Conservation (phyloP, 176 grass and related monocot genomes). For the Chrysopogon serrulatus region DNA sequence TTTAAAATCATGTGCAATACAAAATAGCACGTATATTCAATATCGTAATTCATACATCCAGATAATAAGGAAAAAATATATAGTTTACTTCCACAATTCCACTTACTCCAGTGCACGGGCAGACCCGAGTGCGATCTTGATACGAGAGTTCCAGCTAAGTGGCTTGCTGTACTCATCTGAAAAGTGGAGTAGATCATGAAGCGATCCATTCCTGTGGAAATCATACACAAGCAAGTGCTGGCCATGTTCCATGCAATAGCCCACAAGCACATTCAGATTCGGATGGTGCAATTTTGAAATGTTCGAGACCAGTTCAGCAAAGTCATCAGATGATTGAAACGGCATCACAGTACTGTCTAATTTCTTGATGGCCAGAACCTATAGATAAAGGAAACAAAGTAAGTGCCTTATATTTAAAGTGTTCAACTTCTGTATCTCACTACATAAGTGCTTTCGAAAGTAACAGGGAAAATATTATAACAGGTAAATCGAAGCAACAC, state of each 20-base stretch:
- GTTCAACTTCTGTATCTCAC: not conserved
- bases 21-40: not conserved
- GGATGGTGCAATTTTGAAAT: constrained; percentile 78
- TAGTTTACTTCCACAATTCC: constrained; percentile 30
- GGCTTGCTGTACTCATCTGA: constrained; percentile 83
- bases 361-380: constrained; percentile 97
- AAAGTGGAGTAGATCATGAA: constrained; percentile 89
- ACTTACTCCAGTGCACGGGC: constrained; percentile 94
- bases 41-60: not conserved
- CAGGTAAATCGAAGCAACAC: not conserved
- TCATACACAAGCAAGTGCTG: constrained; percentile 90
- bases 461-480: not conserved
- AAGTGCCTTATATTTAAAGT: constrained; percentile 8
- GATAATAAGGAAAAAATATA: not conserved
- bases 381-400: constrained; percentile 43
- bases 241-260: constrained; percentile 92
- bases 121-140: constrained; percentile 96
- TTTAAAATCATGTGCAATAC: not conserved
- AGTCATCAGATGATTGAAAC: constrained; percentile 76
- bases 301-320: constrained; percentile 65
- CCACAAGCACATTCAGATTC: constrained; percentile 82
- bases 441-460: not conserved
- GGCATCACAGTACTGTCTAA: constrained; percentile 66
- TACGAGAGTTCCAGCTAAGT: constrained; percentile 75
- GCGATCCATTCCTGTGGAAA: constrained; percentile 80